Evolutionary conservation across 2,329 filamentous ascomycete genomes (phyloP).

Genomic region (Scortechinia acanthostroma): DNA sequence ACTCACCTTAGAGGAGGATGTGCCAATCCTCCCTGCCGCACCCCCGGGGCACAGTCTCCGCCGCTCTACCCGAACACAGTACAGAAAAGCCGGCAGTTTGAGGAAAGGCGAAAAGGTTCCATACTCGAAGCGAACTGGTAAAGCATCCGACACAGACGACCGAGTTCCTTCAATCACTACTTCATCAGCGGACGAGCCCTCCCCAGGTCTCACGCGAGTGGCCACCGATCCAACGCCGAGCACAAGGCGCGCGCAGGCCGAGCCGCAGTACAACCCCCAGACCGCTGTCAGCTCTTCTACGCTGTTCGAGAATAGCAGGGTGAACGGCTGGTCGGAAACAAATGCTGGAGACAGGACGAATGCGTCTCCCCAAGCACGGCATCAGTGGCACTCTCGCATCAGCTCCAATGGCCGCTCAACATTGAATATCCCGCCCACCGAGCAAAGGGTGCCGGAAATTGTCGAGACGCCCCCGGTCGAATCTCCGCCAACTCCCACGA

Average conservation of each 20-base stretch:
- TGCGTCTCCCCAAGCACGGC: not conserved
- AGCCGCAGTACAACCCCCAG: not conserved
- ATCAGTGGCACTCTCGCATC: not conserved
- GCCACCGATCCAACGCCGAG: not conserved
- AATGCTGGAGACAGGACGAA: not conserved
- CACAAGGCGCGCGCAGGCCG: not conserved
- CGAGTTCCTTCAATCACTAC: not conserved
- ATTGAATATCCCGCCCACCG: not conserved
- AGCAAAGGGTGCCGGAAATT: not conserved
- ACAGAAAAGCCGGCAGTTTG: conserved; percentile 54
- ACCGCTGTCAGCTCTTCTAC: not conserved
- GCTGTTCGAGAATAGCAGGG: too few species aligned
- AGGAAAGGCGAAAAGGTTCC: conserved; percentile 43
- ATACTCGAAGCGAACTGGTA: conserved; percentile 22
- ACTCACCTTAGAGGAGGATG: conserved; percentile 46
- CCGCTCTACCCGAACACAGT: conserved; percentile 66
- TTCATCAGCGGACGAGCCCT: not conserved
- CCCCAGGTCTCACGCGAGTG: not conserved
- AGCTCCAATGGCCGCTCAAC: not conserved
- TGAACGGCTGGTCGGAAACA: not conserved
- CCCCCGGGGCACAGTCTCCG: conserved; percentile 52
- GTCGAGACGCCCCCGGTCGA: not conserved
- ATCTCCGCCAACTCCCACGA: too few species aligned
- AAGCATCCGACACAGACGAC: not conserved
- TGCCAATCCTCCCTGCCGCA: conserved; percentile 57